phyloP scores from a whole-genome alignment of 129 eudicot species.

The Deinandra increscens region DNA sequence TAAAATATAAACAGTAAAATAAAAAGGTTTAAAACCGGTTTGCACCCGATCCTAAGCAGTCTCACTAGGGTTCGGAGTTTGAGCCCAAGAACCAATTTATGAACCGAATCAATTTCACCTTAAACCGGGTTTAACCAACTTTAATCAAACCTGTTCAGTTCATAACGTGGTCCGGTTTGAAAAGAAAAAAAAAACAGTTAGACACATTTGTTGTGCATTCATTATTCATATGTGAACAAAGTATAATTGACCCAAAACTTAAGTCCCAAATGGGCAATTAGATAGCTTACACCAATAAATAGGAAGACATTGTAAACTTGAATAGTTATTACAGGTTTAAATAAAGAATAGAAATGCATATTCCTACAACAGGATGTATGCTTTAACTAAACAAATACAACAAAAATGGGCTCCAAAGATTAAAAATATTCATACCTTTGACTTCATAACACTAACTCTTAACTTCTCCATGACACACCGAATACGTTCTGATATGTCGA shows the following conservation, averaged over 20 bases:
- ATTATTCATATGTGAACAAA: too few relatives aligned
- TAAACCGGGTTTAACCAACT: too few relatives aligned
- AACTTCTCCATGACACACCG: slow-evolving; percentile 63
- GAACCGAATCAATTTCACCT: too few relatives aligned
- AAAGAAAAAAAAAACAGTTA: too few relatives aligned
- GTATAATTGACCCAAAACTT: not conserved
- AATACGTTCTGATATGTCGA: slow-evolving; percentile 68
- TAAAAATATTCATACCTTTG: slow-evolving; percentile 16
- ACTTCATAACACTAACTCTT: slow-evolving; percentile 41
- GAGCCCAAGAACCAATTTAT: too few relatives aligned
- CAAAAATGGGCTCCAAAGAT: slow-evolving; percentile 26
- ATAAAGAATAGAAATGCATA: not conserved
- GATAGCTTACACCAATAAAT: not conserved
- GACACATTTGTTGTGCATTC: too few relatives aligned
- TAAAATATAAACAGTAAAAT: too few relatives aligned
- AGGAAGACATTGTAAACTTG: slow-evolving; percentile 1
- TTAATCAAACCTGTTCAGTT: too few relatives aligned
- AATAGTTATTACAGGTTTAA: not conserved
- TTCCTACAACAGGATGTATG: not conserved
- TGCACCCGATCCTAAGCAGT: too few relatives aligned
- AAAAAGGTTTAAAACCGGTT: too few relatives aligned
- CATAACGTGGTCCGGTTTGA: too few relatives aligned
- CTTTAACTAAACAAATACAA: not conserved
- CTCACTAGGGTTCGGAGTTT: too few relatives aligned
- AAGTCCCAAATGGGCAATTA: slow-evolving; percentile 3